Conservation (phyloP, 2,329 filamentous ascomycete species). For the Colletotrichum echinochloae region DNA sequence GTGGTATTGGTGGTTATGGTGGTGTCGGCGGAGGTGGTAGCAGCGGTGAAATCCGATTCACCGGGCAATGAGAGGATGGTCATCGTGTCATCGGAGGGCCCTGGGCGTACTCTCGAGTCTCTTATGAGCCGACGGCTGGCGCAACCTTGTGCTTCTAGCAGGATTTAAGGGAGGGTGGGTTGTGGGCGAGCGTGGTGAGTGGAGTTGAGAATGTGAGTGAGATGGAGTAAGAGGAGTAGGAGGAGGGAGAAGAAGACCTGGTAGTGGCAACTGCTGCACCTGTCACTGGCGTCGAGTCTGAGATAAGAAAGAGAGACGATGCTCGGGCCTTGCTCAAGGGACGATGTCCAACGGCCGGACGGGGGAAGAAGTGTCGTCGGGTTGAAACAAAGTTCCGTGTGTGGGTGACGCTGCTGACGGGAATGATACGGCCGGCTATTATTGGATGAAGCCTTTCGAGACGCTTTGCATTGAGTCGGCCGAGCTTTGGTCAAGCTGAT, state of each 20-base stretch:
- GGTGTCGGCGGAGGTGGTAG: background rate
- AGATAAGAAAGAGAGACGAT: slow-evolving; percentile 13
- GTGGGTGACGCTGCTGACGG: slow-evolving; percentile 37
- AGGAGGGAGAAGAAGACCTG: background rate
- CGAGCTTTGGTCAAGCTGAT: slow-evolving; percentile 2
- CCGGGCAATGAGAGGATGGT: slow-evolving; percentile 25
- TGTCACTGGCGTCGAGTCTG: slow-evolving; percentile 13
- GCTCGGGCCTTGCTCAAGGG: slow-evolving; percentile 35
- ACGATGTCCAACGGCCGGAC: slow-evolving; percentile 39
- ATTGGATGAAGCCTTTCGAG: slow-evolving; percentile 36
- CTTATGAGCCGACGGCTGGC: background rate
- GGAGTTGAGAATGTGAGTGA: slow-evolving; percentile 5
- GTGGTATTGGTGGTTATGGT: background rate
- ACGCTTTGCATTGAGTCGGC: slow-evolving; percentile 24
- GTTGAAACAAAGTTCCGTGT: slow-evolving; percentile 39
- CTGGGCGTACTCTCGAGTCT: background rate
- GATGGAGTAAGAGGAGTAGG: background rate
- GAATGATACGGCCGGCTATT: slow-evolving; percentile 26
- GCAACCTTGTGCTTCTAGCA: background rate
- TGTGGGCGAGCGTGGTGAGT: background rate
- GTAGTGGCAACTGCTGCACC: slow-evolving; percentile 10
- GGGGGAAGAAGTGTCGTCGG: slow-evolving; percentile 25
- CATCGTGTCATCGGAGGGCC: slow-evolving; percentile 33
- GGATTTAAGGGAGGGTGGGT: background rate
- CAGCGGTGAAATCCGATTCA: slow-evolving; percentile 8